phyloP scores from a whole-genome alignment of 2,329 filamentous ascomycete genomes.

The Coniochaeta sp. region DNA sequence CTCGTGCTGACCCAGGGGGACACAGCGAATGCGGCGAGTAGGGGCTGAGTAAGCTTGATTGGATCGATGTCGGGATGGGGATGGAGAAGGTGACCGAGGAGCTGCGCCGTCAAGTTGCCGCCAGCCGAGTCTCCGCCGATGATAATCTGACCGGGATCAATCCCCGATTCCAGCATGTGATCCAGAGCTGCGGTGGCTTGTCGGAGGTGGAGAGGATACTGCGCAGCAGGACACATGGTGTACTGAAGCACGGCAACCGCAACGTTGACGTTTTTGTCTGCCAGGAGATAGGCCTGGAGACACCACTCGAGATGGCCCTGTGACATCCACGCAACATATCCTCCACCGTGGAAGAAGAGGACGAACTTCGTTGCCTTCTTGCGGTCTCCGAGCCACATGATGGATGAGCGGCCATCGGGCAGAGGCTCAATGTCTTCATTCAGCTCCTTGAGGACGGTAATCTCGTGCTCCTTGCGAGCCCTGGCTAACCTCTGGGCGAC shows the following conservation, averaged over 20 bases:
- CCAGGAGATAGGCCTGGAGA: slow-evolving; percentile 15
- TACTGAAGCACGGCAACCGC: slow-evolving; percentile 28
- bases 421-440: slow-evolving; percentile 11
- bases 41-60: slow-evolving; percentile 17
- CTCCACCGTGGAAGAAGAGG: slow-evolving; percentile 23
- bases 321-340: slow-evolving; percentile 16
- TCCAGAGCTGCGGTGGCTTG: slow-evolving; percentile 24
- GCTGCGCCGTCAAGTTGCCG: slow-evolving; percentile 24
- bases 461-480: slow-evolving; percentile 2
- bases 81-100: slow-evolving; percentile 25
- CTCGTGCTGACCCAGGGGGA: slow-evolving; percentile 24
- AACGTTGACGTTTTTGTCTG: slow-evolving; percentile 11
- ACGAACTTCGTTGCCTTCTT: slow-evolving; percentile 18
- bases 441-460: slow-evolving; percentile 6
- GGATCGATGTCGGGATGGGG: slow-evolving; percentile 17
- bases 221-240: slow-evolving; percentile 20
- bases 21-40: slow-evolving; percentile 24
- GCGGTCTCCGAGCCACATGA: slow-evolving; percentile 23
- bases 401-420: slow-evolving; percentile 13
- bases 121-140: slow-evolving; percentile 30
- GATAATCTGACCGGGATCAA: slow-evolving; percentile 22
- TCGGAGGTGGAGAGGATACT: slow-evolving; percentile 23
- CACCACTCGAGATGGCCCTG: slow-evolving; percentile 20
- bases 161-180: slow-evolving; percentile 20
- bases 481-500: not conserved